Percentiles rank a stretch among this genome's conserved stretches.
Conservation (phyloP, 352 stramenopile genomes). For the Phytopythium kandeliae region DNA sequence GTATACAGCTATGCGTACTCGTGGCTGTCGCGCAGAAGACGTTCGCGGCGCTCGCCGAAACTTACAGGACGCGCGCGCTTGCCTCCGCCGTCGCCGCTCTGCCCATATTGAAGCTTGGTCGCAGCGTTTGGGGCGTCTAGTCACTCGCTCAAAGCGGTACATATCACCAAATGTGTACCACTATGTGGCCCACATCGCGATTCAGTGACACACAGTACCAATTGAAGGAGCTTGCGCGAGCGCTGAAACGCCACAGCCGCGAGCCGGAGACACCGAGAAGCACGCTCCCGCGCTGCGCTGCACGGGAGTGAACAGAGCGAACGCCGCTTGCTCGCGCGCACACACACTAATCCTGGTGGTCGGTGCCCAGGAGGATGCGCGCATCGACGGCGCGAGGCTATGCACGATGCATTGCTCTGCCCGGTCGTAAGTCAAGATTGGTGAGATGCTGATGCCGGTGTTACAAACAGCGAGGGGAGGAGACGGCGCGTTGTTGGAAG, state of each 20-base stretch:
- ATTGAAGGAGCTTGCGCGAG: background rate
- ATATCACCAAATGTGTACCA: background rate
- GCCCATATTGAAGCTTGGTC: background rate
- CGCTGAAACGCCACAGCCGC: constrained; percentile 2
- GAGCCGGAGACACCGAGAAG: background rate
- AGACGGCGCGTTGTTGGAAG: no score
- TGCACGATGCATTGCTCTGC: no score
- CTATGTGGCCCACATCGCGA: background rate
- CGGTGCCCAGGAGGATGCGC: background rate
- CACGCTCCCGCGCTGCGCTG: background rate
- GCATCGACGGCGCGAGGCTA: background rate
- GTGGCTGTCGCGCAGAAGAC: no score
- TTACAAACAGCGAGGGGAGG: background rate
- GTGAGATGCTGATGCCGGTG: background rate
- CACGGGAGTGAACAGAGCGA: no score
- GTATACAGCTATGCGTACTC: background rate
- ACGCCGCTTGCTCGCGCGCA: no score
- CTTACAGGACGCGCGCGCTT: constrained; percentile 3
- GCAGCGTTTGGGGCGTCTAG: background rate
- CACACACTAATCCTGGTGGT: constrained; percentile 1
- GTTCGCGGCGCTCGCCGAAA: background rate
- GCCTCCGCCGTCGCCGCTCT: background rate
- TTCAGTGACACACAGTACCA: background rate
- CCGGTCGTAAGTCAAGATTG: background rate
- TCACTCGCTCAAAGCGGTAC: background rate